These are phyloP conservation scores for Pseudogymnoascus sp. DNA, from an alignment of 2,329 filamentous ascomycete genomes.

Conservation along the genomic window DNA sequence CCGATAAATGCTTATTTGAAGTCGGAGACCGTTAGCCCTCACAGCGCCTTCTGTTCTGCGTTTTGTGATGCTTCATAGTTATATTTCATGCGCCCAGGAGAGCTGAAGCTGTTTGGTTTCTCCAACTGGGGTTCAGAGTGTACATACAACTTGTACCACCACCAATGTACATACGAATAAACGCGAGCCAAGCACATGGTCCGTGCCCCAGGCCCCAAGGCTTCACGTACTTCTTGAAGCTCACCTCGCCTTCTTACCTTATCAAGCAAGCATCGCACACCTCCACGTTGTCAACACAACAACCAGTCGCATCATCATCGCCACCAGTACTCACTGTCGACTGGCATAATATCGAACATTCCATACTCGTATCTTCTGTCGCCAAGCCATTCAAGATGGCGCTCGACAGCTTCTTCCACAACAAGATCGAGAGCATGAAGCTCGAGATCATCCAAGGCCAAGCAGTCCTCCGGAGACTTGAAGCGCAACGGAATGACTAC, in stretches of 20 bases:
- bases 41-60: background rate
- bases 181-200: conserved; percentile 1
- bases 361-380: background rate
- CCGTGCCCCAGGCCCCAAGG: conserved; percentile 8
- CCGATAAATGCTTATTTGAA: background rate
- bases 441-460: conserved; percentile 99
- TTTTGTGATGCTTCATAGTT: background rate
- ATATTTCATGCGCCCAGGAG: background rate
- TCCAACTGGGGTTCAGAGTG: background rate
- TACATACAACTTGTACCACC: background rate
- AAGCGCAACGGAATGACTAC: conserved; percentile 98
- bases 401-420: conserved; percentile 98
- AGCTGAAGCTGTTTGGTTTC: background rate
- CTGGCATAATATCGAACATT: background rate
- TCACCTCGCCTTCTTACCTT: conserved; percentile 6
- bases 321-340: conserved; percentile 1
- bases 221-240: conserved; percentile 8
- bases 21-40: background rate
- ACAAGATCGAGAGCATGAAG: conserved; percentile 99
- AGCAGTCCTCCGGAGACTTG: conserved; percentile 84
- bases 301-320: background rate
- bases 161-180: background rate
- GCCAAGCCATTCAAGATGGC: conserved; percentile 60
- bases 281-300: conserved; percentile 2
- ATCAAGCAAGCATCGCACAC: conserved; percentile 2